Evolutionary conservation across 202 grass and related monocot genomes (phyloP).

Genomic region (Schoenoplectus triqueter): DNA sequence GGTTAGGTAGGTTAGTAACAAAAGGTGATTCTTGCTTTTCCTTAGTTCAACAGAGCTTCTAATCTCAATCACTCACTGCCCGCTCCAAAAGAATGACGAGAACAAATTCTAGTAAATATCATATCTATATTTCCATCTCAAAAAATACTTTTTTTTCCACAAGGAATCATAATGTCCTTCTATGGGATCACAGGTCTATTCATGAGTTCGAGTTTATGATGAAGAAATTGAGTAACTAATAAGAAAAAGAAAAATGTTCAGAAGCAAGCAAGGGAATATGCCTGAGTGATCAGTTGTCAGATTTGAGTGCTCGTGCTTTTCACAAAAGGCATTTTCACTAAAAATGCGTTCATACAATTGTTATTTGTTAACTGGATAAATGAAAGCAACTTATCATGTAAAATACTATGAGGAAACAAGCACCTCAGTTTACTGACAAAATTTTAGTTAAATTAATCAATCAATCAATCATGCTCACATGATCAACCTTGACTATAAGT

Average conservation of each 20-base stretch:
- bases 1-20: no score
- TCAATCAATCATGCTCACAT: background rate
- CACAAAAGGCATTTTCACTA: background rate
- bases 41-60: no score
- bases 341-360: background rate
- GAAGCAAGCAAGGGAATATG: no score
- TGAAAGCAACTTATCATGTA: background rate
- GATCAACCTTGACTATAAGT: background rate
- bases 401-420: background rate
- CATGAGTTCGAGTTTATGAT: constrained; percentile 30
- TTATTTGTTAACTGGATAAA: background rate
- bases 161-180: constrained; percentile 36
- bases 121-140: background rate
- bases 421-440: background rate
- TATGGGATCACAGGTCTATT: constrained; percentile 19
- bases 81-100: no score
- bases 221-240: background rate
- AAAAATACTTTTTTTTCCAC: background rate
- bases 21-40: no score
- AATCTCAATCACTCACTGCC: no score
- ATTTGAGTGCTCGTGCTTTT: no score
- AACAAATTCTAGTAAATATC: background rate
- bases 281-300: no score
- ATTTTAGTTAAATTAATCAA: background rate
- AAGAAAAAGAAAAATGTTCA: no score